Base-by-base conservation (phyloP, 805 yeast genomes). In the Saccharomyces mikatae region DNA sequence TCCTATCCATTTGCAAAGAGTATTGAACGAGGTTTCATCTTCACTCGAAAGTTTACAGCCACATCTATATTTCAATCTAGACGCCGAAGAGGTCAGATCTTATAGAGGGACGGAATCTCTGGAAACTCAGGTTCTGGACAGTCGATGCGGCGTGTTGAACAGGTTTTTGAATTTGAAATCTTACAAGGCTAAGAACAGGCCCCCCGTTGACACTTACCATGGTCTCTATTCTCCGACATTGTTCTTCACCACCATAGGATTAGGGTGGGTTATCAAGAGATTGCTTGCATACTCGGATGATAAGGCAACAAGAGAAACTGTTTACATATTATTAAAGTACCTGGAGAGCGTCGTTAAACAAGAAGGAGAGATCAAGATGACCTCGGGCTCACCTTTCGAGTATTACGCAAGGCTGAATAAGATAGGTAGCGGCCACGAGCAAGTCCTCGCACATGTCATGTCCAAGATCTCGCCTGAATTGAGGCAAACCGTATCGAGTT, bases 161-260 rank as follows among this genome's bases (percentile, higher is more conserved):
- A 29, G 52, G 14, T 58, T 49, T 47, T 48, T 27, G n/a, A n/a
- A n/a, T n/a, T n/a, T n/a, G n/a, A n/a, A n/a, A n/a, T n/a, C n/a
- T n/a, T n/a, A n/a, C n/a, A n/a, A n/a, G n/a, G n/a, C n/a, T n/a
- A n/a, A n/a, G n/a, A n/a, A n/a, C n/a, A n/a, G n/a, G n/a, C n/a
- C n/a, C n/a, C n/a, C n/a, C n/a, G n/a, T n/a, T n/a, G n/a, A n/a
- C n/a, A n/a, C n/a, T n/a, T 55, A 55, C 50, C 54, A 55, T 24
- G 63, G 62, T 14, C 21, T 58, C 21, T 58, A 58, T 32, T 52
- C 58, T 0, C 55, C 61, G 6, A 4, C 57, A n/a, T 44, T 44
- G 10, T 41, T 46, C 14, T 52, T 60, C n/a, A 32, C 62, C 0
- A 29, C 50, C 9, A 50, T 41, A n/a, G 62, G 63, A 2, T 8